These are phyloP conservation scores for Pseudovirgaria hyperparasitica DNA, from an alignment of 2,329 filamentous ascomycete species.

Conservation along the genomic window DNA sequence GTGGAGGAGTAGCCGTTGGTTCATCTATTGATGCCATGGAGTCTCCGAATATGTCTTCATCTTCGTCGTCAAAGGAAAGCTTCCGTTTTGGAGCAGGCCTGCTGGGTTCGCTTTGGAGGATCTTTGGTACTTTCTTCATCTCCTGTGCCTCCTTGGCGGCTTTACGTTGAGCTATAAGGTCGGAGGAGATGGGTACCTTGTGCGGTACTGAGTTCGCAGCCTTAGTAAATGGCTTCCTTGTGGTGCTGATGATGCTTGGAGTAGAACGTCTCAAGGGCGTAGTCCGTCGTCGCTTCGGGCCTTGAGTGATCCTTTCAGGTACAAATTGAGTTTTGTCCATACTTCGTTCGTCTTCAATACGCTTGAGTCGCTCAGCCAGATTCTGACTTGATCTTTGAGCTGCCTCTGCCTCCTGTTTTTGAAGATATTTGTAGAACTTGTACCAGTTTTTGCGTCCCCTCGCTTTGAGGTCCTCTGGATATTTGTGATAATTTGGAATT, in stretches of 20 bases:
- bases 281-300: background rate
- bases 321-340: background rate
- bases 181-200: no score
- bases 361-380: slow-evolving; percentile 17
- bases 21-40: no score
- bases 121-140: no score
- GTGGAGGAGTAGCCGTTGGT: no score
- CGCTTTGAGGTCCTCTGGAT: slow-evolving; percentile 51
- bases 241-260: background rate
- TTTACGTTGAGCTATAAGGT: no score
- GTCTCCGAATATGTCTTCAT: no score
- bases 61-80: no score
- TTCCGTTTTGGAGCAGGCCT: no score
- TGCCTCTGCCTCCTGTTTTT: slow-evolving; percentile 23
- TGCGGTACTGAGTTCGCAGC: no score
- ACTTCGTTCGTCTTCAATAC: slow-evolving; percentile 16
- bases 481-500: slow-evolving; percentile 53
- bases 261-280: background rate
- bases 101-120: no score
- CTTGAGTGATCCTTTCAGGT: background rate
- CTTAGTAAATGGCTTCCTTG: background rate
- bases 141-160: no score
- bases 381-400: slow-evolving; percentile 18
- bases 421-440: slow-evolving; percentile 51
- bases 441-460: slow-evolving; percentile 58